These are phyloP conservation scores for Pythium volutum DNA, from an alignment of 352 stramenopile genomes.

Conservation along the genomic window DNA sequence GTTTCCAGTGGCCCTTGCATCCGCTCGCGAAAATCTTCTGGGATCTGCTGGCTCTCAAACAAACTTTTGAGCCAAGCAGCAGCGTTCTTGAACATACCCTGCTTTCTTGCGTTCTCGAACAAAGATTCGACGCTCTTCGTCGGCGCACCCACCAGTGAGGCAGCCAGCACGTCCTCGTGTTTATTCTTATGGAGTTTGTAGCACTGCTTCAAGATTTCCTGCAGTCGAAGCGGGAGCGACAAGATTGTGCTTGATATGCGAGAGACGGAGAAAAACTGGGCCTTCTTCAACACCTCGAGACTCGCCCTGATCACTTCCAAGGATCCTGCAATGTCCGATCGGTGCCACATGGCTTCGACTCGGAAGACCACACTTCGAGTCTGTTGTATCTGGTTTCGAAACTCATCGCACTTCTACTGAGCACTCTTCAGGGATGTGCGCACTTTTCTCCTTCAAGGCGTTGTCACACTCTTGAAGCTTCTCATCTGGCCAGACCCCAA, in stretches of 20 bases:
- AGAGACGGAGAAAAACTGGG: neutral
- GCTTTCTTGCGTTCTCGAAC: slow-evolving; percentile 1
- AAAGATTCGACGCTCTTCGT: neutral
- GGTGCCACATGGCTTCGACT: slow-evolving; percentile 3
- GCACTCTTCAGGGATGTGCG: neutral
- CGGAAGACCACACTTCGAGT: neutral
- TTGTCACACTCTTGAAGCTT: neutral
- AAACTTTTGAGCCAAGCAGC: neutral
- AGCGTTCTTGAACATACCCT: neutral
- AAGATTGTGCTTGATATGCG: neutral
- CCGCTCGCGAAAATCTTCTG: slow-evolving; percentile 1
- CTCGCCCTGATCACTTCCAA: neutral
- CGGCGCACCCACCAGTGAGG: neutral
- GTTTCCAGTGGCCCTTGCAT: neutral
- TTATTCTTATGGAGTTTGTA: neutral
- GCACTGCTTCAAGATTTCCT: slow-evolving; percentile 5
- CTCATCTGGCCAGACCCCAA: slow-evolving; percentile 1
- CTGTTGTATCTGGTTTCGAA: neutral
- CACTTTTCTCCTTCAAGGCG: neutral
- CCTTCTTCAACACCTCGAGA: slow-evolving; percentile 2
- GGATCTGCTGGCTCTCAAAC: slow-evolving; percentile 4
- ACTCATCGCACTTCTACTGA: neutral
- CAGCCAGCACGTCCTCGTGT: neutral
- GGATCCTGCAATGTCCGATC: neutral
- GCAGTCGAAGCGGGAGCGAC: neutral